Evolutionary conservation across 208 protist genomes (phyloP), one percentile per base, ranked within the genome.

Genomic region (Histomonas meleagridis): DNA sequence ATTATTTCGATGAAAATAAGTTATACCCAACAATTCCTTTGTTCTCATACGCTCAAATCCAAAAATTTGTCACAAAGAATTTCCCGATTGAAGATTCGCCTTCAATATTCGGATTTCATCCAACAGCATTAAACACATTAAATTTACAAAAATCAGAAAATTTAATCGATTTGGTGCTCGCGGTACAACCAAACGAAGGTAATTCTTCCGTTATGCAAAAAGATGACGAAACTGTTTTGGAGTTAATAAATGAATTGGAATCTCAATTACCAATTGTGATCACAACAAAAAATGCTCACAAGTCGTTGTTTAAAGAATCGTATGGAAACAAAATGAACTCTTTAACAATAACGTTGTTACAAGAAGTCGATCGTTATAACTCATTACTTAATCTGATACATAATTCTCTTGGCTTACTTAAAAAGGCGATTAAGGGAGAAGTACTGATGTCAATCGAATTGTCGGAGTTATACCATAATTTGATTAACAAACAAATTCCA

Each of bases 71-170:
- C 0, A 35, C 28, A n/a, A 49, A 65, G 26, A 51, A 23, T 35
- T 60, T 91, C 95, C 96, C 97, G 28, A 92, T 95, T 62, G 95
- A 96, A 21, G 97, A 98, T 93, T 94, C 96, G 35, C 97, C 97
- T 14, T 96, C 97, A 90, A 95, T 99, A 23, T 99, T 98, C 94
- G 97, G 97, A 40, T 96, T 99, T 95, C 97, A 98, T 94, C 95
- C 95, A 14, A 99, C 98, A 93, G 97, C 97, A 18, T 97, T 97
- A 91, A 96, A 99, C 76, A 96, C 96, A 49, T 98, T 98, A 93
- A 96, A 98, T 94, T 94, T 96, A 76, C 95, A 97, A 91, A 96
- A 97, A 60, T 97, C 97, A 43, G 93, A 96, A 92, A 95, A 96
- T 92, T 76, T 99, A 35, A 92, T 98, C 43, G 92, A 90, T 90